phyloP scores from a whole-genome alignment of 441 rosid species.

The Populus hybrid region DNA sequence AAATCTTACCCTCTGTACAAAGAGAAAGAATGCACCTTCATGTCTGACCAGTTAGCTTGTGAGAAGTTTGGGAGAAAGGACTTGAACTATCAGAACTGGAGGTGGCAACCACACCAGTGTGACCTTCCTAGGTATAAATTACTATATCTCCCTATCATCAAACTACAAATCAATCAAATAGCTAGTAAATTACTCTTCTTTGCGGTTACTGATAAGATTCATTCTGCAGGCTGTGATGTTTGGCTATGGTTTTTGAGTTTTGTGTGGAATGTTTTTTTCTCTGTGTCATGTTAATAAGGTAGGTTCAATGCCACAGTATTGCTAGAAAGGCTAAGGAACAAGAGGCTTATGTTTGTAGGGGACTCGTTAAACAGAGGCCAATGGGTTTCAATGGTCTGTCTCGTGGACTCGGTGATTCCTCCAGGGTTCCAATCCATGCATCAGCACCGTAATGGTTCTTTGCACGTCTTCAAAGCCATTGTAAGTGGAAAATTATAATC shows the following conservation, averaged over 20 bases:
- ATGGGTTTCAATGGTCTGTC: constrained; percentile 58
- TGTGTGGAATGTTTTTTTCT: background rate
- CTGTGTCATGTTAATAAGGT: constrained; percentile 23
- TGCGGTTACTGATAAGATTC: background rate
- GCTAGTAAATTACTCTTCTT: background rate
- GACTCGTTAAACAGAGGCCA: constrained; percentile 76
- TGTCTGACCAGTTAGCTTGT: constrained; percentile 94
- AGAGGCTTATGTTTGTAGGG: constrained; percentile 88
- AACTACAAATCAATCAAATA: background rate
- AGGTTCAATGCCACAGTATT: constrained; percentile 74
- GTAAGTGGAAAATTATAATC: background rate
- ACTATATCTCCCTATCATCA: background rate
- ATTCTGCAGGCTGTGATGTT: background rate
- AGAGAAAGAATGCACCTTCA: constrained; percentile 72
- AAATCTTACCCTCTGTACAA: constrained; percentile 64
- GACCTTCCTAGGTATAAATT: constrained; percentile 55
- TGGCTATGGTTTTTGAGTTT: background rate
- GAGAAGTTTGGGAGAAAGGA: constrained; percentile 89
- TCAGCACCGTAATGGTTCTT: background rate
- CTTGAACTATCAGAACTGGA: constrained; percentile 70
- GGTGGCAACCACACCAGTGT: constrained; percentile 93
- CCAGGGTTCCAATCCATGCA: constrained; percentile 56
- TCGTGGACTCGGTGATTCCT: constrained; percentile 69
- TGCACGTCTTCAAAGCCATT: constrained; percentile 39
- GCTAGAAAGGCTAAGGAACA: constrained; percentile 85